Base-by-base conservation (phyloP, 805 yeast genomes). In the Lipomyces oligophaga region DNA sequence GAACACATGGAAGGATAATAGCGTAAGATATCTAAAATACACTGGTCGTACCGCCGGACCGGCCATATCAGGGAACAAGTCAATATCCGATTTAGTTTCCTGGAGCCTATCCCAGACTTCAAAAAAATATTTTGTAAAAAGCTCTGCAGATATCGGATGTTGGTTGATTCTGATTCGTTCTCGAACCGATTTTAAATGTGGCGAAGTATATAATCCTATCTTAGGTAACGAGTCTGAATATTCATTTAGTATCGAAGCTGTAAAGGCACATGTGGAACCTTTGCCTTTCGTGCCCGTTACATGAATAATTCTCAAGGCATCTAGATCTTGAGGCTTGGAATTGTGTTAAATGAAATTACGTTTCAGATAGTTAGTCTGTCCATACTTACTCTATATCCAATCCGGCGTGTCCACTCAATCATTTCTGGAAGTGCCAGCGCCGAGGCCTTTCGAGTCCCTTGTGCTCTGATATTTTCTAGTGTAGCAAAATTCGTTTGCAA, bases 251-350 rank as follows among this genome's bases (percentile, higher is more conserved):
- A 94, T 86, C 2, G 93, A 79, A 59, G 85, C 85, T 2, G 88
- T 78, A 62, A 93, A 93, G 0, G 98, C 96, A 66, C 97, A 90
- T 0, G 97, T 90, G 0, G 97, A 88, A 1, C 99, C 99, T 68
- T 93, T 93, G 11, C 99, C 99, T 64, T 93, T 93, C 1, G 99
- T 93, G 18, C 99, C 99, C 0, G 99, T 89, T 30, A 94, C 83
- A 62, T 93, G 99, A 34, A 93, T 75, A 2, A 88, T 74, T 58
- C 89, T 89, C 58, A 93, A 65, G 50, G 67, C 73, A 67, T 89
- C 78, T 62, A 86, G 79, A 53, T 85, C 95, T 2, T 68, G 58
- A 1, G 85, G 79, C 26, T 62, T 54, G 4, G 18, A 8, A 7
- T 15, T 21, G 18, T 18, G 10, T 11, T 3, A 30, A n/a, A n/a